Evolutionary conservation across 2,329 filamentous ascomycete genomes (phyloP).

Genomic region (Xylariales sp.): DNA sequence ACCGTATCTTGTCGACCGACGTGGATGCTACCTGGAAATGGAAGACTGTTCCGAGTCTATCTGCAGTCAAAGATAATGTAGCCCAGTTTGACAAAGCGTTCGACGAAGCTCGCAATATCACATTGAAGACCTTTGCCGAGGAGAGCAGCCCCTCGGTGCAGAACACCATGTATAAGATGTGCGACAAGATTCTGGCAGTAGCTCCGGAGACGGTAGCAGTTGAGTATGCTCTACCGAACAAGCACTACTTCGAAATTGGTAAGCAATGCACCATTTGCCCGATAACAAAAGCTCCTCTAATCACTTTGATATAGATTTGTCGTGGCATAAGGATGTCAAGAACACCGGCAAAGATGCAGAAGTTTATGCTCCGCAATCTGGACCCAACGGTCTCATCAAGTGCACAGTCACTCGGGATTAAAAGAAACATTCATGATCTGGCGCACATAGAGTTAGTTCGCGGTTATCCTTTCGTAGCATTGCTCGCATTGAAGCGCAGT

Average conservation of each 20-base stretch:
- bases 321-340: conserved; percentile 92
- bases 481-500: no score
- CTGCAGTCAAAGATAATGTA: conserved; percentile 60
- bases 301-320: conserved; percentile 59
- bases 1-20: conserved; percentile 91
- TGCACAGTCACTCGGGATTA: conserved; percentile 69
- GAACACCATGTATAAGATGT: conserved; percentile 99
- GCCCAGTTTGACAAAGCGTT: conserved; percentile 75
- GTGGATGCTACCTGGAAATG: conserved; percentile 86
- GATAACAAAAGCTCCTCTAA: no score
- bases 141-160: conserved; percentile 93
- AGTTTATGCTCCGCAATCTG: conserved; percentile 88
- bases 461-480: not conserved
- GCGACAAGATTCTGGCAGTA: conserved; percentile 72
- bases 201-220: conserved; percentile 69
- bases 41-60: conserved; percentile 63
- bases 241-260: conserved; percentile 98
- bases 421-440: not conserved
- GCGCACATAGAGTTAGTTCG: not conserved
- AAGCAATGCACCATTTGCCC: no score
- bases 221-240: conserved; percentile 87
- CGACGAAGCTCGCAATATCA: conserved; percentile 73
- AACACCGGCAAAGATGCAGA: conserved; percentile 95
- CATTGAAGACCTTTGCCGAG: conserved; percentile 84
- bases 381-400: conserved; percentile 93